Percentiles rank a stretch among this genome's conserved stretches.
These are phyloP conservation scores for Cryphonectria nitschkei DNA, from an alignment of 2,329 filamentous ascomycete species.

Conservation along the genomic window DNA sequence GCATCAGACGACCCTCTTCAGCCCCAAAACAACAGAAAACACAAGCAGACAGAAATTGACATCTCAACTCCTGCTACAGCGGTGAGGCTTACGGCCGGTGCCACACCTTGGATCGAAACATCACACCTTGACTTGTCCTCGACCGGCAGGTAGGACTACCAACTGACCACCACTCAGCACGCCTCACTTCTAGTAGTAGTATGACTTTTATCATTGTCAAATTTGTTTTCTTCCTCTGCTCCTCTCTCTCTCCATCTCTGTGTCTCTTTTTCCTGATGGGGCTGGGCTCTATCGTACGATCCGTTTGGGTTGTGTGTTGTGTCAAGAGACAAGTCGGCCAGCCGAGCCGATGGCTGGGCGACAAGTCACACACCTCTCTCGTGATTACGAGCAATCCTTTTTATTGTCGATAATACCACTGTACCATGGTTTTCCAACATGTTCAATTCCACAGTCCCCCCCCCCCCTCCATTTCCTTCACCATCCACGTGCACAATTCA, in stretches of 20 bases:
- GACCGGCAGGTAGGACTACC: background rate
- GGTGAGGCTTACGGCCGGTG: slow-evolving; percentile 7
- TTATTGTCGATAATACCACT: background rate
- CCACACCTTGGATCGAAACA: background rate
- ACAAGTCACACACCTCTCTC: background rate
- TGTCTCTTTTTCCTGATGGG: background rate
- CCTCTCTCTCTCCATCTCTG: background rate
- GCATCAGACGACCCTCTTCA: background rate
- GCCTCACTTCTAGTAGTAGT: background rate
- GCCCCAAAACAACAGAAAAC: background rate
- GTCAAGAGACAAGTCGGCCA: background rate
- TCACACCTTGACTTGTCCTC: background rate
- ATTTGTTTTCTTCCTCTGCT: background rate
- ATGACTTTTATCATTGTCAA: background rate
- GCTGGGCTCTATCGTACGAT: background rate
- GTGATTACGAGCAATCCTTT: background rate
- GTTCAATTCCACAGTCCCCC: background rate
- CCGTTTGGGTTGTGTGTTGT: background rate
- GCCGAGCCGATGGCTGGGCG: background rate
- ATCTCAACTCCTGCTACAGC: background rate
- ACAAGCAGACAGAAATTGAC: background rate
- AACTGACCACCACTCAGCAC: background rate
- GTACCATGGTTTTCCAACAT: background rate
- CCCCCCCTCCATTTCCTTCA: background rate
- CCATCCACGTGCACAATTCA: background rate